These are phyloP conservation scores for Ustilago hordei DNA, from an alignment of 1,284 basidiomycete species.

Conservation along the genomic window DNA sequence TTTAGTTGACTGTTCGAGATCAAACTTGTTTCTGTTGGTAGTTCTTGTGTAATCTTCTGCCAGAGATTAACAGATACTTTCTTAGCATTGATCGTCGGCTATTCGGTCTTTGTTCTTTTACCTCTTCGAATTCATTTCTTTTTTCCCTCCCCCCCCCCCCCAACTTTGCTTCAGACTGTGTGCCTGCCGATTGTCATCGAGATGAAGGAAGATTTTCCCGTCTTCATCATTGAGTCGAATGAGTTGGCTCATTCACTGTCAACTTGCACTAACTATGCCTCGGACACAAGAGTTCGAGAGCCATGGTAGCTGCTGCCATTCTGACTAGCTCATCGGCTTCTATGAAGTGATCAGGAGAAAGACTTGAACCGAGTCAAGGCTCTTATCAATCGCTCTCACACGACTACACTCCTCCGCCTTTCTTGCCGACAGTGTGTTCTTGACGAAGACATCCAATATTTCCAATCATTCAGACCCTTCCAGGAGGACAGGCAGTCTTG, in stretches of 20 bases:
- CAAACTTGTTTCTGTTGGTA: not conserved
- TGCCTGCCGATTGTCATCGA: not conserved
- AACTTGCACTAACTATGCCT: too few species aligned
- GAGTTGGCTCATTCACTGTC: too few species aligned
- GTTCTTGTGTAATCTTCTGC: slow-evolving; percentile 22
- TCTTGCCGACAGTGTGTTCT: not conserved
- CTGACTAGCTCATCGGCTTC: not conserved
- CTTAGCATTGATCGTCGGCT: not conserved
- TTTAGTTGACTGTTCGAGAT: slow-evolving; percentile 20
- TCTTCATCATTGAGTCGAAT: not conserved
- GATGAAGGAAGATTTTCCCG: not conserved
- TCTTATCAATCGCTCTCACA: not conserved
- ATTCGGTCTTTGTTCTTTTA: not conserved
- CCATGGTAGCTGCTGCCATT: not conserved
- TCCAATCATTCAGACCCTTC: too few species aligned
- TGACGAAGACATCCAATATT: not conserved
- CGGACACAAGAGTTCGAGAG: too few species aligned
- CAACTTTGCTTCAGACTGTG: not conserved
- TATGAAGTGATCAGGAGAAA: not conserved
- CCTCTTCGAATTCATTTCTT: slow-evolving; percentile 18
- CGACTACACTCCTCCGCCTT: not conserved
- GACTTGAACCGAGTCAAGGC: not conserved
- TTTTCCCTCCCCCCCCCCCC: not conserved
- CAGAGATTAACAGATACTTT: slow-evolving; percentile 19
- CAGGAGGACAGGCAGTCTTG: not conserved